Conservation (phyloP, 306 rosid species). For the Glycine soja region DNA sequence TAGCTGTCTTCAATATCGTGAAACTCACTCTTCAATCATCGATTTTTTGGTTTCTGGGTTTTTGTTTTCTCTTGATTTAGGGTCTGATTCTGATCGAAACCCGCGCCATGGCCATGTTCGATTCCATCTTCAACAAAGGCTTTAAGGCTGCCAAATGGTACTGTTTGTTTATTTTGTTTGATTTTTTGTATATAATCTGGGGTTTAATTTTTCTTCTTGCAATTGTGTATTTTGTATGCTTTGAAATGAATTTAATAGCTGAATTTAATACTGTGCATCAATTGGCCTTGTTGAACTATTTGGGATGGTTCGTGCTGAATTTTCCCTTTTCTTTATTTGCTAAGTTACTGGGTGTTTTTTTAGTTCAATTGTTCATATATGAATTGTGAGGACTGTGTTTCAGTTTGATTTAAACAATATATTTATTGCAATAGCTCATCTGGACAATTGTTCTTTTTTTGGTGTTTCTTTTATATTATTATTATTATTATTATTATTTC, state of each 20-base stretch:
- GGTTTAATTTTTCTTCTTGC: background rate
- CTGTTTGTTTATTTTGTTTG: background rate
- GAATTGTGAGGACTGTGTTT: conserved; percentile 9
- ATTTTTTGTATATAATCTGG: background rate
- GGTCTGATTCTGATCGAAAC: conserved; percentile 48
- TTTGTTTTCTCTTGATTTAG: conserved; percentile 30
- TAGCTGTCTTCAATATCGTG: background rate
- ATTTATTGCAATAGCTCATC: conserved; percentile 14
- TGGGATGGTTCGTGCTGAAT: background rate
- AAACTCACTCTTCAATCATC: conserved; percentile 36
- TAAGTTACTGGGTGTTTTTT: background rate
- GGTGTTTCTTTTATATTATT: background rate
- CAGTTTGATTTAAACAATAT: background rate
- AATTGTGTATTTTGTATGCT: background rate
- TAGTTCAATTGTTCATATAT: conserved; percentile 1
- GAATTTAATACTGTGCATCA: background rate
- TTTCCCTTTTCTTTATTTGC: background rate
- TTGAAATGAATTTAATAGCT: conserved; percentile 3
- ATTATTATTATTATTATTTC: no score
- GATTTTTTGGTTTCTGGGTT: background rate
- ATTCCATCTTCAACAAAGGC: conserved; percentile 89
- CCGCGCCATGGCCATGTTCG: conserved; percentile 78
- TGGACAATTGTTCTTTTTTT: conserved; percentile 8
- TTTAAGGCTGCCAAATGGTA: conserved; percentile 93
- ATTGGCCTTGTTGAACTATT: conserved; percentile 23